Conservation (phyloP, 1,139 yeast genomes). For the Tardiomyces blankii region DNA sequence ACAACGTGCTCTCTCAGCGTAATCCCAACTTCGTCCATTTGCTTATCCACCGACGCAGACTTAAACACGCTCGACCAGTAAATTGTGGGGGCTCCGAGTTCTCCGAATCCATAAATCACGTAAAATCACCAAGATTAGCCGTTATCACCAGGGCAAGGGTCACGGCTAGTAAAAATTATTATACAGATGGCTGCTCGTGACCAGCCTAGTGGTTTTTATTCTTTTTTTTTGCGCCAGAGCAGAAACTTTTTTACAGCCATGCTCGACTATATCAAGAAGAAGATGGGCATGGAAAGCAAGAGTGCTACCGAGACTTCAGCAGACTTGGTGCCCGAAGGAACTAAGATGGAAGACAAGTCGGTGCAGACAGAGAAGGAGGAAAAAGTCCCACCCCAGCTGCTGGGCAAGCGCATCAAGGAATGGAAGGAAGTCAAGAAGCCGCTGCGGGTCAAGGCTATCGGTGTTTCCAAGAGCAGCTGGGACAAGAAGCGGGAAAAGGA, state of each 20-base stretch:
- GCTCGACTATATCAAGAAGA: not conserved
- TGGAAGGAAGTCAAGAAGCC: conserved; percentile 30
- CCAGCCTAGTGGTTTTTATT: no score
- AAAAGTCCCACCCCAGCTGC: not conserved
- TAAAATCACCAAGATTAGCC: no score
- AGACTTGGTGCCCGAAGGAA: not conserved
- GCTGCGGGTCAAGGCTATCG: conserved; percentile 17
- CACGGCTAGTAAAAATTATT: no score
- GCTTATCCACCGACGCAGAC: no score
- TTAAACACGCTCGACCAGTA: no score
- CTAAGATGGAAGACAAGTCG: not conserved
- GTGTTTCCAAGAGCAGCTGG: conserved; percentile 23
- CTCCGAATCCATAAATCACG: no score
- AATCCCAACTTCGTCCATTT: not conserved
- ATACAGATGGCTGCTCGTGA: no score
- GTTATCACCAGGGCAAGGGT: no score
- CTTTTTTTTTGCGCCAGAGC: no score
- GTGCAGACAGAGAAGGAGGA: not conserved
- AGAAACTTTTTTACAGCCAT: not conserved
- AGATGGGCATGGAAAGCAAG: not conserved
- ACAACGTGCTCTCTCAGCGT: not conserved
- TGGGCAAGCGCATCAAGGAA: conserved; percentile 12
- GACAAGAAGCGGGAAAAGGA: conserved; percentile 23
- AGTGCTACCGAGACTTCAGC: not conserved
- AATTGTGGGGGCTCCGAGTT: no score